Base-by-base conservation (phyloP, 345 rosid genomes). In the Pistacia vera region DNA sequence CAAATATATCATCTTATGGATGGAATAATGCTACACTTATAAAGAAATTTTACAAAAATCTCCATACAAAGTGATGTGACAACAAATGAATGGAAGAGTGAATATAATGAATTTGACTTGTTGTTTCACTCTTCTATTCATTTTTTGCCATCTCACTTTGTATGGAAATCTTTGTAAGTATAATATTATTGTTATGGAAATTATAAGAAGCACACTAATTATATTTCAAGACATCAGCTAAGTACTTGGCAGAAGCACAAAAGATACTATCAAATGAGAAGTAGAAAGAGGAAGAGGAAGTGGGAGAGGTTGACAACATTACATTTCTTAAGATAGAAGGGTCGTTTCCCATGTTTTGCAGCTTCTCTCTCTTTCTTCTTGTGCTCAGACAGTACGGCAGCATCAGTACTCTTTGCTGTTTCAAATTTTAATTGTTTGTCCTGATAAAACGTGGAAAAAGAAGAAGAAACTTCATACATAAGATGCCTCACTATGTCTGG, bases 261-360 rank as follows among this genome's bases (percentile, higher is more conserved):
- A 5, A 72, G 10, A 57, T 49, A 33, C 16, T 10, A 7, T 48
- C 28, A 61, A 2, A 20, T 22, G 30, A 8, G 57, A 8, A 20
- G 10, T 4, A 52, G 16, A 59, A 22, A 68, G 60, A 66, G n/a
- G 63, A 57, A 48, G 5, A 36, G 69, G 28, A n/a, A 30, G 22
- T 38, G 13, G 63, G 66, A 70, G 68, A 70, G 59, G 57, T 46
- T 3, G 62, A 28, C 36, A 60, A 20, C 65, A 22, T 30, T 81
- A 94, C 97, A 93, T 88, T 92, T 88, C 77, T 95, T 93, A 52
- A 93, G 88, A 88, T 92, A 95, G 84, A 81, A 95, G 51, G 98
- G 98, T 25, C 14, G 80, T 82, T 93, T 95, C 36, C 98, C 97
- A 44, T 89, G 90, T 84, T 92, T 95, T 46, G 91, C 88, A 4